A percentile compares a stretch with the other conserved stretches of the same genome.
Evolutionary conservation across 441 rosid genomes (phyloP).

Genomic region (Bocquillonia castaneifolia): DNA sequence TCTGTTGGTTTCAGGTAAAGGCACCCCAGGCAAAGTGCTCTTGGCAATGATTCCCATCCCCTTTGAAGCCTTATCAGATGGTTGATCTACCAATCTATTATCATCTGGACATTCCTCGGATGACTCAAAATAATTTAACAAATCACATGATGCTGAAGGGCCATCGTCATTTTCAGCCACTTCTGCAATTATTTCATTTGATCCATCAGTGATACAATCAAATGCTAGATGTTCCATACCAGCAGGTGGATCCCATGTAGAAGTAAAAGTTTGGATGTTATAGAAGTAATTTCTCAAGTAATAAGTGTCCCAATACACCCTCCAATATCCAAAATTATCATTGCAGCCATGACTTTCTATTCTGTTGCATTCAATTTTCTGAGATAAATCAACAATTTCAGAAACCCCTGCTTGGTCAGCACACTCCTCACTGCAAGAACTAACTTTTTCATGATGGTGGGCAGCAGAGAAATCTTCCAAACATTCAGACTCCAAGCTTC

Average conservation of each 20-base stretch:
- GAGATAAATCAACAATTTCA: constrained; percentile 27
- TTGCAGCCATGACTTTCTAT: constrained; percentile 22
- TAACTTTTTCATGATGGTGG: constrained; percentile 19
- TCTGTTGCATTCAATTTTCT: constrained; percentile 26
- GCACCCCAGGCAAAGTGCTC: constrained; percentile 16
- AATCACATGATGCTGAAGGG: constrained; percentile 23
- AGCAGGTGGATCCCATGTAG: constrained; percentile 70
- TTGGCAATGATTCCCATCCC: constrained; percentile 17
- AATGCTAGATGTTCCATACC: constrained; percentile 55
- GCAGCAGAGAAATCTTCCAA: constrained; percentile 19
- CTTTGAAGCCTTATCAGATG: constrained; percentile 21
- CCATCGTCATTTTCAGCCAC: constrained; percentile 26
- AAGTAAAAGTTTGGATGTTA: constrained; percentile 49
- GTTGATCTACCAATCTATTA: constrained; percentile 31
- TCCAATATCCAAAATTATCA: constrained; percentile 55
- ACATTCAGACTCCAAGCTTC: constrained; percentile 24
- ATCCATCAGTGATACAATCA: constrained; percentile 23
- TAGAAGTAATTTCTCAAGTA: constrained; percentile 64
- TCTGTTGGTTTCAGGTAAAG: constrained; percentile 13
- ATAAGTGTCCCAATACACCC: constrained; percentile 63
- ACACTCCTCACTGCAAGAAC: constrained; percentile 19
- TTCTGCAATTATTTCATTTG: constrained; percentile 34
- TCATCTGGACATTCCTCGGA: constrained; percentile 22
- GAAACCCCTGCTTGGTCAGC: constrained; percentile 21
- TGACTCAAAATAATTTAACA: constrained; percentile 15